Evolutionary conservation across 2,329 filamentous ascomycete species (phyloP), one percentile per base, ranked within the genome.

Genomic region (Colletotrichum tropicale): DNA sequence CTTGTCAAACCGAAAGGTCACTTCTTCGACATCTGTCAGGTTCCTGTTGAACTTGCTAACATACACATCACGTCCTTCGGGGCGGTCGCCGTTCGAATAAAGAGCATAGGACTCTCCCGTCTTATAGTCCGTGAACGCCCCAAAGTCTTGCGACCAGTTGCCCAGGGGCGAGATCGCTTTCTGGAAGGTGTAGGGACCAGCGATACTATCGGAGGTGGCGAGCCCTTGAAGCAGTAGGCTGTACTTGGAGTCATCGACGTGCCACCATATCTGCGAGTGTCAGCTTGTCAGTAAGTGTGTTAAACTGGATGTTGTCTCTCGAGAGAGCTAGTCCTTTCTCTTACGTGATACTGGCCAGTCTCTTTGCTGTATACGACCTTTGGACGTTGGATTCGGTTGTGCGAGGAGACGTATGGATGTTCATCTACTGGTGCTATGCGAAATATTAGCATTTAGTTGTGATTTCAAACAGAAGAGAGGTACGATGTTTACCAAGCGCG

Each of bases 121-220:
- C 74, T 91, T 91, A 81, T 89, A 89, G 78, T 92, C 91, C 8
- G 89, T 90, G 76, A 92, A 92, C 24, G 91, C 83, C 12, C 91
- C 91, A 60, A 91, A 92, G 71, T 92, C 91, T 77, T 92, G 91
- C 0, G 89, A 91, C 91, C 90, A 92, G 80, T 92, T 92, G 3
- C 90, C 90, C 0, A 92, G 86, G 0, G 91, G 91, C 0, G 87
- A 83, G 0, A 86, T 88, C 2, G 89, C 91, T 55, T 89, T 85
- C 16, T 90, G 83, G 73, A 91, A 91, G 3, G 79, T 85, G 80
- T 91, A 92, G 0, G 90, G 90, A 0, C 90, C 90, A 0, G 84
- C 84, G 70, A 90, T 88, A 30, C 85, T 87, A 71, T 89, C 86
- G 0, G 90, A 86, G 3, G 87, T 87, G 3, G 90, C 90, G 32